A percentile compares a stretch with the other conserved stretches of the same genome.
Evolutionary conservation across 2,329 filamentous ascomycete species (phyloP).

Genomic region (Xylariomycetidae sp.): DNA sequence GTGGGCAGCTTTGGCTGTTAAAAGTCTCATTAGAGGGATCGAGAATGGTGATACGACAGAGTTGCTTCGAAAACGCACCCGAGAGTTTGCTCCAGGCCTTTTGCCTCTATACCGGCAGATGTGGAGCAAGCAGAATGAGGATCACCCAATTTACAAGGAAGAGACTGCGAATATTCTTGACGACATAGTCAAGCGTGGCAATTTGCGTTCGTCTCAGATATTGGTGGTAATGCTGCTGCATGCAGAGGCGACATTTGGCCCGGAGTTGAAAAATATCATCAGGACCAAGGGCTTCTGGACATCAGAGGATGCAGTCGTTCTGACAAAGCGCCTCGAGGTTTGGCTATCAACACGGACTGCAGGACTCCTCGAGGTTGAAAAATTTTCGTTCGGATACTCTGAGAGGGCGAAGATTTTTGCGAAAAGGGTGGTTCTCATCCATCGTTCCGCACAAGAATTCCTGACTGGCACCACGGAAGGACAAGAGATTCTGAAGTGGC

Average conservation of each 20-base stretch:
- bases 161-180: too few species aligned
- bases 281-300: background rate
- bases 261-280: background rate
- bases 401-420: too few species aligned
- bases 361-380: background rate
- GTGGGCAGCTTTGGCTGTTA: background rate
- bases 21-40: background rate
- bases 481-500: background rate
- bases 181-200: too few species aligned
- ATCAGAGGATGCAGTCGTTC: background rate
- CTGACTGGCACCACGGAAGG: background rate
- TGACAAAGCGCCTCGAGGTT: background rate
- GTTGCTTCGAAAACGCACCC: background rate
- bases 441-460: slow-evolving; percentile 1
- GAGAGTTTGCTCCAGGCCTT: background rate
- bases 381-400: too few species aligned
- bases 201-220: too few species aligned
- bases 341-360: background rate
- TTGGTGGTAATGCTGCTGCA: too few species aligned
- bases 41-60: background rate
- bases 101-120: background rate
- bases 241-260: too few species aligned
- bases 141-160: background rate
- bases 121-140: background rate
- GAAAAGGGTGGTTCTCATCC: too few species aligned